Conservation (phyloP, 2,329 filamentous ascomycete genomes). For the Colletotrichum echinochloae region DNA sequence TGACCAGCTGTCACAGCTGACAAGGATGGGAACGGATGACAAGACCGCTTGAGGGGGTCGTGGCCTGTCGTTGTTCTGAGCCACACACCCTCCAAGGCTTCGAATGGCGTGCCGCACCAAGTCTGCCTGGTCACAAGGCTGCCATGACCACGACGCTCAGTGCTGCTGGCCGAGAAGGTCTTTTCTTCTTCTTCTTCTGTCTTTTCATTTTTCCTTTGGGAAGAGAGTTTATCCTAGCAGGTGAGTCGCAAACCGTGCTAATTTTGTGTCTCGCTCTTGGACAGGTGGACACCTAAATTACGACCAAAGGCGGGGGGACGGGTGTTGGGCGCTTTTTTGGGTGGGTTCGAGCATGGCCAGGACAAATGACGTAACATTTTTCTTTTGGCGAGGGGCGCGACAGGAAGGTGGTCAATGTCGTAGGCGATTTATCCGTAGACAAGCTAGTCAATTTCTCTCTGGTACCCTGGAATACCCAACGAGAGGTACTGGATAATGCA, state of each 20-base stretch:
- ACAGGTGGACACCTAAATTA: too few relatives aligned
- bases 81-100: constrained; percentile 33
- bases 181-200: not conserved
- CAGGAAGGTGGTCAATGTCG: not conserved
- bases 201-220: constrained; percentile 33
- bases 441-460: not conserved
- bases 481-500: constrained; percentile 26
- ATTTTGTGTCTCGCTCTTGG: constrained; percentile 18
- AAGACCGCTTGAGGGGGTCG: constrained; percentile 20
- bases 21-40: constrained; percentile 35
- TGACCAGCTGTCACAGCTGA: constrained; percentile 30
- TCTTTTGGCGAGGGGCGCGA: not conserved
- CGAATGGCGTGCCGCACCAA: constrained; percentile 39
- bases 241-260: not conserved
- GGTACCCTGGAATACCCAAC: not conserved
- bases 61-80: constrained; percentile 35
- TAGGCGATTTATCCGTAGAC: not conserved
- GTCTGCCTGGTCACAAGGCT: constrained; percentile 40
- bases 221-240: constrained; percentile 1
- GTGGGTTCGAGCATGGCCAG: constrained; percentile 18
- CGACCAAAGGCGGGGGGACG: not conserved
- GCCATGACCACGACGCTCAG: constrained; percentile 21
- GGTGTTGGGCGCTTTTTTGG: constrained; percentile 9
- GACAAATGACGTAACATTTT: constrained; percentile 31
- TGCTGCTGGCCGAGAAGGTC: not conserved